Evolutionary conservation across 179 eudicot species (phyloP).

Genomic region (Silene coronaria): DNA sequence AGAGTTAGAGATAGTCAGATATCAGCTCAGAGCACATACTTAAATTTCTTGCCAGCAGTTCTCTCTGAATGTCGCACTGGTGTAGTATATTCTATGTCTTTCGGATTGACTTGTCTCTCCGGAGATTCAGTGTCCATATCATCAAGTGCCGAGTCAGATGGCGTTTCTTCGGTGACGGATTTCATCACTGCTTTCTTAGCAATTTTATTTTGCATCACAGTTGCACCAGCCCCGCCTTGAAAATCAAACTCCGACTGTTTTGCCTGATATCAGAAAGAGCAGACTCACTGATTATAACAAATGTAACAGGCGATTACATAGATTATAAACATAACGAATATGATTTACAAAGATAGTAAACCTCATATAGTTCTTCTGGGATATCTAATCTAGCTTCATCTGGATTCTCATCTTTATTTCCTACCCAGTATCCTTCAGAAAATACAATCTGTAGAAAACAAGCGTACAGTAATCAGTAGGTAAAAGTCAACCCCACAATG

Average conservation of each 20-base stretch:
- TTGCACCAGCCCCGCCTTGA: slow-evolving; percentile 57
- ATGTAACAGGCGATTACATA: not conserved
- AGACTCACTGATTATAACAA: not conserved
- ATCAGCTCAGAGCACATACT: slow-evolving; percentile 37
- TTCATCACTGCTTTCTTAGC: slow-evolving; percentile 25
- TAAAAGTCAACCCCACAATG: slow-evolving; percentile 4
- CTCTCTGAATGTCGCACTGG: slow-evolving; percentile 76
- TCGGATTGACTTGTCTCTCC: slow-evolving; percentile 31
- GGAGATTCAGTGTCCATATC: slow-evolving; percentile 42
- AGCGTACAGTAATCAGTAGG: not conserved
- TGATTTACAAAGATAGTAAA: slow-evolving; percentile 15
- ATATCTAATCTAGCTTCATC: slow-evolving; percentile 63
- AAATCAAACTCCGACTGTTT: slow-evolving; percentile 50
- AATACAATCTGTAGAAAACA: slow-evolving; percentile 60
- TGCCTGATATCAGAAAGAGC: slow-evolving; percentile 33
- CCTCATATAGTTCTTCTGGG: slow-evolving; percentile 72
- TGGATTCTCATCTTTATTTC: slow-evolving; percentile 84
- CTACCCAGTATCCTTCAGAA: slow-evolving; percentile 96
- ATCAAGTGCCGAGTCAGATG: slow-evolving; percentile 26
- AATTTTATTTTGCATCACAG: slow-evolving; percentile 33
- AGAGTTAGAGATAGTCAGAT: not conserved
- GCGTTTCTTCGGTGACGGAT: slow-evolving; percentile 34
- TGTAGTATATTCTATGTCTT: slow-evolving; percentile 37
- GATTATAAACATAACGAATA: not conserved
- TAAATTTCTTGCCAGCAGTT: slow-evolving; percentile 68